A percentile compares a stretch with the other conserved stretches of the same genome.
These are phyloP conservation scores for Aspergillus fischeri DNA, from an alignment of 2,329 filamentous ascomycete genomes.

Conservation along the genomic window DNA sequence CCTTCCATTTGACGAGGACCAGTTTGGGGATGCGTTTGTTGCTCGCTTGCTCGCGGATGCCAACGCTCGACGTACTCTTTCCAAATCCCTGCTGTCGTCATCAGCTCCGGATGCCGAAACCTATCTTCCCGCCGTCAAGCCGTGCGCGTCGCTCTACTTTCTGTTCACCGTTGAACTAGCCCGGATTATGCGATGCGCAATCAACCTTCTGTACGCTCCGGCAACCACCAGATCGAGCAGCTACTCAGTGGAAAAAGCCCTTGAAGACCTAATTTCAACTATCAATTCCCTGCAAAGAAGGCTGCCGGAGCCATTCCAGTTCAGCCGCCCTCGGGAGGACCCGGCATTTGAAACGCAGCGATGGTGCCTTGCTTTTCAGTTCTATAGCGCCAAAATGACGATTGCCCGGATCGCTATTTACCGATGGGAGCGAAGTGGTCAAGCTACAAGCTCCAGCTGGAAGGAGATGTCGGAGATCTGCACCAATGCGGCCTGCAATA, in stretches of 20 bases:
- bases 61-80: background rate
- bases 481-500: conserved; percentile 31
- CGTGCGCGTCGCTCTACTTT: background rate
- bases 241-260: background rate
- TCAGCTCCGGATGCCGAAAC: background rate
- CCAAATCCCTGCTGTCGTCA: background rate
- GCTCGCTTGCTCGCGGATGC: conserved; percentile 1
- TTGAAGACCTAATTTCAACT: background rate
- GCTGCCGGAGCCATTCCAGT: background rate
- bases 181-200: background rate
- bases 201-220: background rate
- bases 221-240: background rate
- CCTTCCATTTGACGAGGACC: conserved; percentile 26
- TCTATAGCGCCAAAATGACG: conserved; percentile 36
- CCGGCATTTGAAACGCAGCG: background rate
- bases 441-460: background rate
- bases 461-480: conserved; percentile 29
- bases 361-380: conserved; percentile 27
- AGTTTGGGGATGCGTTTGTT: conserved; percentile 20
- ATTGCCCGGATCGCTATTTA: conserved; percentile 39
- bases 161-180: background rate
- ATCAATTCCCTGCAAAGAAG: background rate
- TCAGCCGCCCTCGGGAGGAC: background rate
- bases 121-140: background rate
- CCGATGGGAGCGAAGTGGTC: conserved; percentile 26